phyloP scores from a whole-genome alignment of 1,284 basidiomycete genomes.

The Termitomyces sp. region DNA sequence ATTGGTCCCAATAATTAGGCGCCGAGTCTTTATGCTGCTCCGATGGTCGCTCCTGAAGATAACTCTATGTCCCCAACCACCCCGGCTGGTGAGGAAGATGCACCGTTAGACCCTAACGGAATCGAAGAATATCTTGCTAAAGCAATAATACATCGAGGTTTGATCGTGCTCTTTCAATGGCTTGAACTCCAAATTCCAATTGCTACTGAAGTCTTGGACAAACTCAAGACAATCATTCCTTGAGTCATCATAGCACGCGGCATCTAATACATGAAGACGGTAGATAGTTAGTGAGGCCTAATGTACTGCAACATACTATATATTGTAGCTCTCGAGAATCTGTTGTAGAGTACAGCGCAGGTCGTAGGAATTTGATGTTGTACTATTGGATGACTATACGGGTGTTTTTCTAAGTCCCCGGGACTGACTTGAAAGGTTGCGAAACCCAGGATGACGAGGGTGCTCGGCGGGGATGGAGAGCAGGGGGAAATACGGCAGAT shows the following conservation, averaged over 20 bases:
- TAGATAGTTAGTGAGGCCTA: neutral
- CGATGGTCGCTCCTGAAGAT: neutral
- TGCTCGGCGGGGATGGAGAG: neutral
- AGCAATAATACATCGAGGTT: neutral
- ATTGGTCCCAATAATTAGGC: conserved; percentile 3
- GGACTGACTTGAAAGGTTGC: neutral
- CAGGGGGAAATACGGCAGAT: conserved; percentile 1
- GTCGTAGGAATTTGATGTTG: conserved; percentile 4
- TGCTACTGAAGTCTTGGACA: neutral
- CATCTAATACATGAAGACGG: neutral
- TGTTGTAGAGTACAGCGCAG: neutral
- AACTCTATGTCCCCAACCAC: neutral
- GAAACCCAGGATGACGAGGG: conserved; percentile 1
- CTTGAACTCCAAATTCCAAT: neutral
- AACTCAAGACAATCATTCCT: neutral
- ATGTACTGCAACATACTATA: neutral
- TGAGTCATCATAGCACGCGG: neutral
- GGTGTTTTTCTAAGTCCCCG: conserved; percentile 1
- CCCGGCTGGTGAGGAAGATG: neutral
- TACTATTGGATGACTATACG: neutral
- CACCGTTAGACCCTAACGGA: neutral
- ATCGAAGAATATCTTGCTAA: conserved; percentile 2
- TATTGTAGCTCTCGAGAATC: neutral
- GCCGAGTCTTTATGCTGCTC: conserved; percentile 1
- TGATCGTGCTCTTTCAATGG: neutral